These are phyloP conservation scores for Francoa sonchifolia DNA, from an alignment of 441 rosid species.

Conservation along the genomic window DNA sequence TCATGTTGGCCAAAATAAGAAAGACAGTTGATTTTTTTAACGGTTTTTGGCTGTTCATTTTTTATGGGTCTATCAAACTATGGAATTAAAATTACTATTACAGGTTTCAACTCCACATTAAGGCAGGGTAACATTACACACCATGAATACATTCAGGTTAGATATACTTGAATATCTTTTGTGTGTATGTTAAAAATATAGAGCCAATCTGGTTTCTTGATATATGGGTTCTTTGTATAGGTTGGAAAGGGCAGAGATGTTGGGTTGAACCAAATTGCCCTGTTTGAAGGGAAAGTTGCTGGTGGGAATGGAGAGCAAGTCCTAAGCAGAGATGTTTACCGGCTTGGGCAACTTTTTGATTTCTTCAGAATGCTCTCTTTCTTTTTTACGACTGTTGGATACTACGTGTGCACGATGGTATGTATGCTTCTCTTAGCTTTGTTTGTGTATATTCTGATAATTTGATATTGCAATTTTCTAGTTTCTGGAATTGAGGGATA, in stretches of 20 bases:
- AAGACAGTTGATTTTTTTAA: too few species aligned
- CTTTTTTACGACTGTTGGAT: constrained; percentile 95
- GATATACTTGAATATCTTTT: constrained; percentile 3
- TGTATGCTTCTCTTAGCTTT: not conserved
- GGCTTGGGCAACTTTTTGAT: constrained; percentile 98
- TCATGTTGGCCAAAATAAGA: too few species aligned
- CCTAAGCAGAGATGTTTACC: constrained; percentile 94
- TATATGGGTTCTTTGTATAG: too few species aligned
- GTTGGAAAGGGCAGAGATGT: constrained; percentile 99
- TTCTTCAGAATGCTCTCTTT: constrained; percentile 97
- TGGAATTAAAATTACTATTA: constrained; percentile 10
- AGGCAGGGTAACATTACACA: constrained; percentile 98
- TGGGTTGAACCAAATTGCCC: constrained; percentile 96
- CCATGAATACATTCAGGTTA: constrained; percentile 96
- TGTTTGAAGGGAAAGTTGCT: constrained; percentile 98
- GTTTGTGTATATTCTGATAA: too few species aligned
- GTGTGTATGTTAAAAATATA: constrained; percentile 15
- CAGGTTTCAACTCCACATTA: constrained; percentile 94
- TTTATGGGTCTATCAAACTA: too few species aligned
- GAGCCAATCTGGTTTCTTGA: too few species aligned
- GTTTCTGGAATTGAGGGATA: too few species aligned
- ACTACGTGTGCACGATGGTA: constrained; percentile 92
- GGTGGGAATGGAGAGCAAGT: constrained; percentile 99
- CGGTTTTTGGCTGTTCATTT: too few species aligned
- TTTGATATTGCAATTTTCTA: too few species aligned